Evolutionary conservation across 306 rosid species (phyloP).

Genomic region (Luffa aegyptiaca): DNA sequence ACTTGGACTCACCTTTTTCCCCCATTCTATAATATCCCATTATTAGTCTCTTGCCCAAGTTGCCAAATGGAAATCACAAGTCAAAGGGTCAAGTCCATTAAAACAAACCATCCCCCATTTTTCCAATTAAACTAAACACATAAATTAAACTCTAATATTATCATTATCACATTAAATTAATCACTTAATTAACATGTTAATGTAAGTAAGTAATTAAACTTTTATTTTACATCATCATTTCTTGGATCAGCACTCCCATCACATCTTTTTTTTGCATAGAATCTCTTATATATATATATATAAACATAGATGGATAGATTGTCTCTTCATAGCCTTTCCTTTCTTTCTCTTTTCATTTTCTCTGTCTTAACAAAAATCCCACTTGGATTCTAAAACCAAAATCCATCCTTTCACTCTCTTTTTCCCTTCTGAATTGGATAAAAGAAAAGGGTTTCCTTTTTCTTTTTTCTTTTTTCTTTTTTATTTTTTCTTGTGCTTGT

Average conservation of each 20-base stretch:
- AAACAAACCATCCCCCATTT: background rate
- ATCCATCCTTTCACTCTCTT: background rate
- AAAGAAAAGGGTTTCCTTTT: background rate
- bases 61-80: background rate
- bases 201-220: background rate
- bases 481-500: background rate
- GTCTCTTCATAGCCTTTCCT: background rate
- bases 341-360: background rate
- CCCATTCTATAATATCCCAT: background rate
- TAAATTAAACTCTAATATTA: background rate
- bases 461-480: background rate
- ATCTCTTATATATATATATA: background rate
- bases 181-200: background rate
- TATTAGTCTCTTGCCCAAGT: background rate
- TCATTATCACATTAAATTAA: background rate
- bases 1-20: background rate
- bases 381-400: background rate
- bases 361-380: background rate
- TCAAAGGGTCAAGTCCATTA: slow-evolving; percentile 3
- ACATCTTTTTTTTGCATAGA: background rate
- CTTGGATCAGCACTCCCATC: background rate
- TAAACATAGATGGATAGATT: background rate
- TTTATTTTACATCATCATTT: background rate
- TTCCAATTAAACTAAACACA: background rate
- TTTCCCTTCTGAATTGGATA: background rate